Evolutionary conservation across 805 yeast species (phyloP).

Genomic region (Hanseniaspora nectarophila): DNA sequence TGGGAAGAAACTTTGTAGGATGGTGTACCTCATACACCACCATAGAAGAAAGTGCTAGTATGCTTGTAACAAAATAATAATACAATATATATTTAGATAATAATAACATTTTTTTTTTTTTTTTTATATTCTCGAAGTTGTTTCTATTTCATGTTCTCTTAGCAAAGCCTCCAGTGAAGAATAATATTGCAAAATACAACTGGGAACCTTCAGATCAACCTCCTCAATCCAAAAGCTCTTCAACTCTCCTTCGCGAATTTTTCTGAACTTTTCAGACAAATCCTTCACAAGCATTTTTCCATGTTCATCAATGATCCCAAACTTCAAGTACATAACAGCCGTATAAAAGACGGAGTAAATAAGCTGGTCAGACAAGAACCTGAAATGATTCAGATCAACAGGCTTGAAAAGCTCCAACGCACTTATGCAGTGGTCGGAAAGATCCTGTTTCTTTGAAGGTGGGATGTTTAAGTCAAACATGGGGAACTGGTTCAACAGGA

Average conservation of each 20-base stretch:
- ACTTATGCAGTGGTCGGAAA: conserved; percentile 17
- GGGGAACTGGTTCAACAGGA: conserved; percentile 17
- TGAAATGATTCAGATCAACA: conserved; percentile 18
- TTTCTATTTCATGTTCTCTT: conserved; percentile 15
- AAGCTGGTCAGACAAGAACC: conserved; percentile 21
- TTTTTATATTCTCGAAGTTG: background rate
- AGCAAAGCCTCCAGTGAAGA: conserved; percentile 20
- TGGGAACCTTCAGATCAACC: conserved; percentile 22
- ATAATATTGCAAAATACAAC: conserved; percentile 22
- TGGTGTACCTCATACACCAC: conserved; percentile 26
- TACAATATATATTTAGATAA: background rate
- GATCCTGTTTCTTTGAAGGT: conserved; percentile 14
- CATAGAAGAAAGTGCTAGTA: background rate
- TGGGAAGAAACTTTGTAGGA: conserved; percentile 29
- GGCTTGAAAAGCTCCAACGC: conserved; percentile 18
- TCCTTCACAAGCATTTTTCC: conserved; percentile 17
- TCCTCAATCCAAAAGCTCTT: conserved; percentile 25
- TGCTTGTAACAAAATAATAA: background rate
- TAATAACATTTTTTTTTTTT: background rate
- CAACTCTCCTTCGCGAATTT: conserved; percentile 21
- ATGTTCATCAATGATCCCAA: conserved; percentile 13
- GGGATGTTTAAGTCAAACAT: conserved; percentile 19
- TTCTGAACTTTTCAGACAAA: conserved; percentile 20
- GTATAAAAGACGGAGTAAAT: conserved; percentile 19
- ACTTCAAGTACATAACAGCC: conserved; percentile 16